Evolutionary conservation across 2,329 filamentous ascomycete species (phyloP).

Genomic region (Harringtonia lauricola): DNA sequence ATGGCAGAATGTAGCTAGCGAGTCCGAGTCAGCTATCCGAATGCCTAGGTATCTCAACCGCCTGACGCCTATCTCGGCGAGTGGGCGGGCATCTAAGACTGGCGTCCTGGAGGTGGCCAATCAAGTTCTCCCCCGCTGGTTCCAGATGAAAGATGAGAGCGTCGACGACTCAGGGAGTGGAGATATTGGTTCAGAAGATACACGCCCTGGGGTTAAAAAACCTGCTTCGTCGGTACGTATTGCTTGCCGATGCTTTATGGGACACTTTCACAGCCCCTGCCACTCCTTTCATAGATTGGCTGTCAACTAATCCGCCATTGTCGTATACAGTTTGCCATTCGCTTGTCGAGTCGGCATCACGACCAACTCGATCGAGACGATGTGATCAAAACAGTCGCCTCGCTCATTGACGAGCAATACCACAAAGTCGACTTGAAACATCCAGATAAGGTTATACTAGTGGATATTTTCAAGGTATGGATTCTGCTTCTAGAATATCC

Average conservation of each 20-base stretch:
- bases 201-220: constrained; percentile 3
- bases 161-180: not conserved
- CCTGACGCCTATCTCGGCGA: constrained; percentile 39
- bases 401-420: constrained; percentile 43
- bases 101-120: constrained; percentile 55
- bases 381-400: constrained; percentile 62
- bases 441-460: constrained; percentile 69
- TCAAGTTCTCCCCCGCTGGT: constrained; percentile 52
- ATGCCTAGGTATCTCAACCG: constrained; percentile 45
- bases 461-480: constrained; percentile 68
- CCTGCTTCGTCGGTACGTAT: constrained; percentile 28
- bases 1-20: constrained; percentile 20
- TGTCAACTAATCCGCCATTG: not conserved
- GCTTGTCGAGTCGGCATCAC: constrained; percentile 66
- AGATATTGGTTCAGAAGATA: not conserved
- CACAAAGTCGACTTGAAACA: constrained; percentile 69
- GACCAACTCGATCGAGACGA: constrained; percentile 53
- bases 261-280: not conserved
- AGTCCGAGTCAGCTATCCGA: constrained; percentile 22
- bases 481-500: not conserved
- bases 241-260: not conserved
- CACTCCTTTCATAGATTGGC: not conserved
- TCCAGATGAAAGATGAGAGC: constrained; percentile 32
- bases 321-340: constrained; percentile 64
- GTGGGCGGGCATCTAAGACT: constrained; percentile 55